Percentiles rank a stretch among this genome's conserved stretches.
Conservation (phyloP, 2,329 filamentous ascomycete species). For the Pseudogymnoascus destructans region DNA sequence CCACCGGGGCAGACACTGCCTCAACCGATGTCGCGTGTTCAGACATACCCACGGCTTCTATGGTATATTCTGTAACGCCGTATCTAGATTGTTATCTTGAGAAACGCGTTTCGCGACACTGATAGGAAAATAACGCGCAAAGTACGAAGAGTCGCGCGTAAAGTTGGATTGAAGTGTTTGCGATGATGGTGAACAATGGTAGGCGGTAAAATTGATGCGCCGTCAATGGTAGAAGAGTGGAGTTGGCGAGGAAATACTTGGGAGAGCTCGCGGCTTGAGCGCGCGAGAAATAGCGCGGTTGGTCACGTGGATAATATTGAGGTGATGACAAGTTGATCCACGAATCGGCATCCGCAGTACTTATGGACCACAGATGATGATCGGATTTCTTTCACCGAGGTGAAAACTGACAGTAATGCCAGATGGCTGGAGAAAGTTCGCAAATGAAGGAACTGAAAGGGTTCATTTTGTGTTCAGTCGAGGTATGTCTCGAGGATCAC, state of each 20-base stretch:
- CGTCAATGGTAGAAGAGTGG: constrained; percentile 3
- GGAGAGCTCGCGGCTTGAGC: constrained; percentile 7
- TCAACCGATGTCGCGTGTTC: constrained; percentile 5
- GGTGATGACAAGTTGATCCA: constrained; percentile 2
- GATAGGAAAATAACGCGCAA: constrained; percentile 8
- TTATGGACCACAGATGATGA: not conserved
- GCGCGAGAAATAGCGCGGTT: constrained; percentile 10
- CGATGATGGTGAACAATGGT: constrained; percentile 3
- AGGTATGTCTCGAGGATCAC: not conserved
- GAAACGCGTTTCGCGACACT: constrained; percentile 6
- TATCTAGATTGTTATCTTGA: not conserved
- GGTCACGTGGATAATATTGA: constrained; percentile 8
- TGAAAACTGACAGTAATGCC: not conserved
- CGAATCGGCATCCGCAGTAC: not conserved
- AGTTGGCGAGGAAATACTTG: constrained; percentile 8
- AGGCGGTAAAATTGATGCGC: constrained; percentile 6
- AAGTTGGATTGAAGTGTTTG: not conserved
- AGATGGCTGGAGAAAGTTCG: not conserved
- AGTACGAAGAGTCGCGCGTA: not conserved
- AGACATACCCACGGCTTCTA: constrained; percentile 7
- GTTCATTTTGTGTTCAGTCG: not conserved
- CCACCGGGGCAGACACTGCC: constrained; percentile 3
- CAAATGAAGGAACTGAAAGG: not conserved
- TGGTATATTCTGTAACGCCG: constrained; percentile 5
- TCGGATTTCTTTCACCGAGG: not conserved